Base-by-base conservation (phyloP, 805 yeast species). In the Nakazawaea populi region DNA sequence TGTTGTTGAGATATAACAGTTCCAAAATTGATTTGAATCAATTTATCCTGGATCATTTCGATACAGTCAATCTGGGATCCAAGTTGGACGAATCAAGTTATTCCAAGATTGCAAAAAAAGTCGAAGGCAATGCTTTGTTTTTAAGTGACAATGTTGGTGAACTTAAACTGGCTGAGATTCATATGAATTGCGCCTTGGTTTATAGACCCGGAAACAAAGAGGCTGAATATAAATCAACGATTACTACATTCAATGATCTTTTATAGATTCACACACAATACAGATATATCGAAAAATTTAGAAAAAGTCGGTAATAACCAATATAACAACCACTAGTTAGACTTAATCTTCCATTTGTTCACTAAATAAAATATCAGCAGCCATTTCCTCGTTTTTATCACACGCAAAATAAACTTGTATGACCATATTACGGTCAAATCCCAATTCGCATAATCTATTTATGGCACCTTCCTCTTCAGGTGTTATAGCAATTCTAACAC, bases 381-480 rank as follows among this genome's bases (percentile, higher is more conserved):
- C 90, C 61, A 89, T 79, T 73, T 92, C 97, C 72, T 94, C 99
- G 69, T 94, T 89, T 72, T 90, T 92, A 63, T 94, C 99, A 69
- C 99, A 94, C 41, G 98, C 98, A 77, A 94, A 84, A 72, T 89
- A 94, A 32, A 95, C 96, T 72, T 91, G 96, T 54, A 90, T 81
- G 43, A 88, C 99, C 52, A 86, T 73, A 58, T 84, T 77, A 58
- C 96, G 80, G 58, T 89, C 96, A 61, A 94, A 94, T 0, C 99
- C 99, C 57, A 94, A 76, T 68, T 87, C 97, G 66, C 96, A 86
- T 57, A 94, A 76, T 64, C 99, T 81, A 55, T 77, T 76, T 56
- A 94, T 88, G n/a, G 98, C 96, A 54, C 77, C 88, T 63, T 87
- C 85, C 63, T 94, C 99, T 59, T 83, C 94, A 51, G 79, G 83